Percentiles rank a stretch among this genome's conserved stretches.
Conservation (phyloP, 495 filamentous ascomycete genomes). For the Neurospora sp. region DNA sequence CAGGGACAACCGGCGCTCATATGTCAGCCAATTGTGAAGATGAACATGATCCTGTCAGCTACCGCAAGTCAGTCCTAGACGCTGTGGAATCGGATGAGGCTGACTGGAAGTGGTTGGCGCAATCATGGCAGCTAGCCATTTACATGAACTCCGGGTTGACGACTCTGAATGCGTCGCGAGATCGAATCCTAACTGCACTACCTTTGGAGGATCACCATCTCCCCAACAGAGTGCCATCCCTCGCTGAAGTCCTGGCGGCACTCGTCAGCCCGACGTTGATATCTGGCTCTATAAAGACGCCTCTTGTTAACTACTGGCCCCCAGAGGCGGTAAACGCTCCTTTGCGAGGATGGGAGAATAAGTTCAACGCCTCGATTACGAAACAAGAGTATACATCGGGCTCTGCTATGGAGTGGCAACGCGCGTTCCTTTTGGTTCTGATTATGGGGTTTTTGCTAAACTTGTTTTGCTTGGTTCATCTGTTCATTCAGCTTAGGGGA, state of each 20-base stretch:
- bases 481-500: conserved; percentile 16
- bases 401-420: conserved; percentile 44
- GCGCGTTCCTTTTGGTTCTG: conserved; percentile 27
- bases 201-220: conserved; percentile 23
- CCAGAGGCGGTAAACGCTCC: neutral
- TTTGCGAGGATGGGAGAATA: conserved; percentile 31
- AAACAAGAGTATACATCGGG: conserved; percentile 55
- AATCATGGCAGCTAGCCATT: conserved; percentile 45
- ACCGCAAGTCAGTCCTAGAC: conserved; percentile 30
- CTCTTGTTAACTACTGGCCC: conserved; percentile 46
- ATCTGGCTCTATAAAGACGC: conserved; percentile 38
- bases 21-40: conserved; percentile 51
- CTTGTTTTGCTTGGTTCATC: conserved; percentile 3
- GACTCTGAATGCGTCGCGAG: conserved; percentile 49
- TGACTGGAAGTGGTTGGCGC: conserved; percentile 53
- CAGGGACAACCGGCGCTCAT: conserved; percentile 42
- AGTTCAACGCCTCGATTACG: conserved; percentile 47
- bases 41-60: conserved; percentile 37
- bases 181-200: conserved; percentile 51
- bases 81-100: conserved; percentile 16
- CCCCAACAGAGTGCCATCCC: conserved; percentile 40
- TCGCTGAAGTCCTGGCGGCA: conserved; percentile 58
- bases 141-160: conserved; percentile 50
- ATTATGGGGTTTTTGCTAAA: conserved; percentile 6
- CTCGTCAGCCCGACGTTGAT: conserved; percentile 55